Base-by-base conservation (phyloP, 495 filamentous ascomycete species). In the Penicillium maclennaniae region DNA sequence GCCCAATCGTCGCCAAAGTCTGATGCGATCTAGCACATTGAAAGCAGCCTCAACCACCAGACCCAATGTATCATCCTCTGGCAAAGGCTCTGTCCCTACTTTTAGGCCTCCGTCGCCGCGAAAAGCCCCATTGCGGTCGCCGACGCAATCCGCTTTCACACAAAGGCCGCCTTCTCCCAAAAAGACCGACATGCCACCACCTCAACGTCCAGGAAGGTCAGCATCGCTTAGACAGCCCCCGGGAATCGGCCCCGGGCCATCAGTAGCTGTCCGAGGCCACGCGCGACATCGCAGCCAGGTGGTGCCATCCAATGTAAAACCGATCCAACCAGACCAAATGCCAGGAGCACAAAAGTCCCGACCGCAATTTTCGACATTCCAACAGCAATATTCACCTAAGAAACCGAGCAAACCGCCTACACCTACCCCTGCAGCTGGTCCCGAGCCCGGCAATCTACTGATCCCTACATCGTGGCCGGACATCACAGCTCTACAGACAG, bases 341-440 rank as follows among this genome's bases (percentile, higher is more conserved):
- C 44, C 48, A 7, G 54, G 56, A 8, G 53, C 58, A 14, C 57
- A 70, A 17, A 69, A 65, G 26, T 66, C 61, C 15, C 77, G 78
- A 37, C 76, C 83, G 15, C 74, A 78, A 34, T 88, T 88, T 61
- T 79, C 78, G 16, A 86, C 80, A 0, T 78, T 84, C 49, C 87
- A 91, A 53, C 84, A 89, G 60, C 81, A 85, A 53, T 87, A 80
- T 63, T 83, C 81, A 9, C 86, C 86, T 1, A 83, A 78, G 54
- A 89, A 89, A 60, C 63, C 74, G 0, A 74, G 71, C 1, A 88
- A 85, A 47, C 78, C 83, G 3, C 72, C 83, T 16, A 83, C 81
- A 0, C 69, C 74, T 19, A 60, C 58, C 0, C 51, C 61, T 10
- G 54, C 38, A 19, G 47, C 51, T 23, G 25, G 43, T 27, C 6